Conservation (phyloP, 768 basidiomycete genomes). For the Leccinum imitatum region DNA sequence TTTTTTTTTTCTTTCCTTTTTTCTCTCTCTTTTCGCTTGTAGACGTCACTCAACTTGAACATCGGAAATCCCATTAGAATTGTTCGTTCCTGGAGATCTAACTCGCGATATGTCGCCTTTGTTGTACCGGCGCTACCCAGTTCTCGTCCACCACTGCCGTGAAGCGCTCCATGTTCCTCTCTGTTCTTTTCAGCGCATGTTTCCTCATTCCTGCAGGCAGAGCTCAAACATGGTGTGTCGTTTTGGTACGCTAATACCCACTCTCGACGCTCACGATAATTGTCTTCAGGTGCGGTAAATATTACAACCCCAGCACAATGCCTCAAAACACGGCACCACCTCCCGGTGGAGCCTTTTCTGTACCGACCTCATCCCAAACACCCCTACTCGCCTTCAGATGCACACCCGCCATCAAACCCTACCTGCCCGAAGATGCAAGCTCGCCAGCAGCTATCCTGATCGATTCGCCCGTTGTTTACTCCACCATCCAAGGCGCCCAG, state of each 20-base stretch:
- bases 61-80: too few relatives aligned
- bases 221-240: conserved; percentile 32
- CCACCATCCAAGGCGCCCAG: conserved; percentile 43
- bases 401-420: conserved; percentile 56
- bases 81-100: too few relatives aligned
- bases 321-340: conserved; percentile 33
- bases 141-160: not conserved
- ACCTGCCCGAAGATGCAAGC: conserved; percentile 50
- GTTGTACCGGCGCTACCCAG: not conserved
- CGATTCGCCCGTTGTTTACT: conserved; percentile 50
- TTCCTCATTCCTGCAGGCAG: conserved; percentile 13
- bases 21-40: too few relatives aligned
- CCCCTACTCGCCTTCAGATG: conserved; percentile 59
- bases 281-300: conserved; percentile 42
- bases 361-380: conserved; percentile 35
- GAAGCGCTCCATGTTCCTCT: conserved; percentile 13
- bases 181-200: conserved; percentile 12
- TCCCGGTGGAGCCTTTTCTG: conserved; percentile 50
- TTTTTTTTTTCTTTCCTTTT: too few relatives aligned
- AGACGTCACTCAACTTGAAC: too few relatives aligned
- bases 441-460: conserved; percentile 48
- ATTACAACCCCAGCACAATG: conserved; percentile 48
- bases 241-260: not conserved
- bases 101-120: not conserved
- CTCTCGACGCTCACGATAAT: not conserved